phyloP scores from a whole-genome alignment of 164 flowering plant genomes.

The Stephania yunnanensis region DNA sequence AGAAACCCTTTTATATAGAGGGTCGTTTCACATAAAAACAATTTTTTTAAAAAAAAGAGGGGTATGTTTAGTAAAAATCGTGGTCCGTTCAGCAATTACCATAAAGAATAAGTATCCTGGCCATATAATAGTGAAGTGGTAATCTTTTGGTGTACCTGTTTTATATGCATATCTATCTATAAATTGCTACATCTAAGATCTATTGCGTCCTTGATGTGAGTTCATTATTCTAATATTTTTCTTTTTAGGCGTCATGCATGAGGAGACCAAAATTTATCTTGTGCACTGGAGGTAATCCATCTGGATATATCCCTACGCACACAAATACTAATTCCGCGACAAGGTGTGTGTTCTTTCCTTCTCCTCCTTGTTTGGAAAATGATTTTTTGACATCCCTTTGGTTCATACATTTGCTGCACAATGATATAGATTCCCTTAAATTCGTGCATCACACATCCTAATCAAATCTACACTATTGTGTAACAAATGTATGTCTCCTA shows the following conservation, averaged over 20 bases:
- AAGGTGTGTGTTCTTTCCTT: slow-evolving; percentile 34
- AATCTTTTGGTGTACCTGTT: neutral
- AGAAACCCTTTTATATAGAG: too few species aligned
- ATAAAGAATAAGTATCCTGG: neutral
- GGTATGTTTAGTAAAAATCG: too few species aligned
- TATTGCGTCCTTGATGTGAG: neutral
- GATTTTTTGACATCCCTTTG: too few species aligned
- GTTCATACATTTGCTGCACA: too few species aligned
- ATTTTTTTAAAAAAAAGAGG: too few species aligned
- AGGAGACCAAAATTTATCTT: slow-evolving; percentile 84
- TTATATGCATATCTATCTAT: neutral
- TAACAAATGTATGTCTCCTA: too few species aligned
- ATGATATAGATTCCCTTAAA: too few species aligned
- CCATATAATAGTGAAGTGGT: neutral
- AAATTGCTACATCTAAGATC: neutral
- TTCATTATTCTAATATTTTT: neutral
- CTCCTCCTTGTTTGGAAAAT: neutral
- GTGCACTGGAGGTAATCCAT: slow-evolving; percentile 75
- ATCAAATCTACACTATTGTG: too few species aligned
- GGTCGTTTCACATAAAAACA: too few species aligned
- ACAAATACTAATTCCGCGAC: slow-evolving; percentile 51
- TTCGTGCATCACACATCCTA: too few species aligned
- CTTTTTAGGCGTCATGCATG: slow-evolving; percentile 66
- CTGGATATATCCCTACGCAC: slow-evolving; percentile 70
- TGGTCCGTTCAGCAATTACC: too few species aligned